These are phyloP conservation scores for Helminthosporium solani DNA, from an alignment of 2,329 filamentous ascomycete genomes.

Conservation along the genomic window DNA sequence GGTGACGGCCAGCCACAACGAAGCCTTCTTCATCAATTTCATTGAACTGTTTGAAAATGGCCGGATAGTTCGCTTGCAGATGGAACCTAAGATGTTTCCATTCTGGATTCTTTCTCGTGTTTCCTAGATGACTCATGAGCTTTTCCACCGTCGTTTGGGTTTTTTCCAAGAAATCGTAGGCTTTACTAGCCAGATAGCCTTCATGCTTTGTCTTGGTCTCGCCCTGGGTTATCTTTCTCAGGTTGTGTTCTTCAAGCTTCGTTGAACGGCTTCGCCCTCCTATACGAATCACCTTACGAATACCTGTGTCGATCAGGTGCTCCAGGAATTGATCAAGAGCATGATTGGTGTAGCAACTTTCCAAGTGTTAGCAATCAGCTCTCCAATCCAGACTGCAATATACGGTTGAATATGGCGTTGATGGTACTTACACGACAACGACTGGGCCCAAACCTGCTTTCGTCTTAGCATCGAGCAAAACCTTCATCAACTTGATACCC, in stretches of 20 bases:
- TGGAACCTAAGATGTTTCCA: slow-evolving; percentile 22
- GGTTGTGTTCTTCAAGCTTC: slow-evolving; percentile 52
- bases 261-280: slow-evolving; percentile 60
- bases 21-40: slow-evolving; percentile 19
- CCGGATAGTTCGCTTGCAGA: slow-evolving; percentile 12
- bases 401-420: neutral
- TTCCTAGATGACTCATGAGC: slow-evolving; percentile 12
- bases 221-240: slow-evolving; percentile 38
- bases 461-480: slow-evolving; percentile 50
- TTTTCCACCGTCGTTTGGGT: slow-evolving; percentile 5
- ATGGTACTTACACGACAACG: slow-evolving; percentile 35
- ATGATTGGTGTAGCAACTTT: slow-evolving; percentile 53
- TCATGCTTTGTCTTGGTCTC: slow-evolving; percentile 25
- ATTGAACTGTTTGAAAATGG: slow-evolving; percentile 22
- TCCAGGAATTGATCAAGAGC: slow-evolving; percentile 62
- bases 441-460: slow-evolving; percentile 48
- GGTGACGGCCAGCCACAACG: slow-evolving; percentile 19
- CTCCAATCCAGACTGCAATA: neutral
- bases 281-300: slow-evolving; percentile 60
- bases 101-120: slow-evolving; percentile 6
- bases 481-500: slow-evolving; percentile 60
- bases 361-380: slow-evolving; percentile 4
- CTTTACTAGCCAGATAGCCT: slow-evolving; percentile 8
- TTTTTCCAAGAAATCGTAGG: slow-evolving; percentile 17
- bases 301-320: slow-evolving; percentile 53